phyloP scores from a whole-genome alignment of 2,329 filamentous ascomycete genomes.

The Calonectria montana region DNA sequence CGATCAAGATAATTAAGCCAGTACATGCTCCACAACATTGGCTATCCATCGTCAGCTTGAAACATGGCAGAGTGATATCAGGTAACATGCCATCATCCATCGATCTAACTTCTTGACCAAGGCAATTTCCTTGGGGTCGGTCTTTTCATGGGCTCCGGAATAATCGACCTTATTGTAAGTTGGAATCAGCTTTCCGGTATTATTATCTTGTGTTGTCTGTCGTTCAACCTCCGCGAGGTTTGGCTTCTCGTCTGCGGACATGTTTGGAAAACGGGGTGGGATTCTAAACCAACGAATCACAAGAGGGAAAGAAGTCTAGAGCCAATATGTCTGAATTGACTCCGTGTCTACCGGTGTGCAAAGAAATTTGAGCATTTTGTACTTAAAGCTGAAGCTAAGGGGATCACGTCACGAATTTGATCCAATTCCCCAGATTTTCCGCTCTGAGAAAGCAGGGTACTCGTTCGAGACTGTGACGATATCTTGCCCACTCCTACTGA shows the following conservation, averaged over 20 bases:
- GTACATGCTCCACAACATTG: conserved; percentile 54
- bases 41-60: conserved; percentile 30
- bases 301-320: neutral
- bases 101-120: conserved; percentile 40
- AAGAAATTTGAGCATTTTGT: neutral
- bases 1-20: conserved; percentile 59
- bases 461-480: neutral
- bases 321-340: neutral
- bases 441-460: neutral
- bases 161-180: conserved; percentile 36
- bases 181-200: conserved; percentile 32
- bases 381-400: neutral
- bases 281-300: neutral
- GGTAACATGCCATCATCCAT: conserved; percentile 38
- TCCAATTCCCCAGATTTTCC: neutral
- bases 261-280: neutral
- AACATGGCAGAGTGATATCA: no score
- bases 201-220: conserved; percentile 34
- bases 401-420: neutral
- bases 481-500: neutral
- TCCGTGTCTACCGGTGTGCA: neutral
- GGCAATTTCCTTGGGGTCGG: conserved; percentile 41
- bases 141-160: conserved; percentile 43
- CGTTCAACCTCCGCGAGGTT: conserved; percentile 21
- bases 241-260: neutral